phyloP scores from a whole-genome alignment of 2,329 filamentous ascomycete species.

The Aspergillus jensenii region DNA sequence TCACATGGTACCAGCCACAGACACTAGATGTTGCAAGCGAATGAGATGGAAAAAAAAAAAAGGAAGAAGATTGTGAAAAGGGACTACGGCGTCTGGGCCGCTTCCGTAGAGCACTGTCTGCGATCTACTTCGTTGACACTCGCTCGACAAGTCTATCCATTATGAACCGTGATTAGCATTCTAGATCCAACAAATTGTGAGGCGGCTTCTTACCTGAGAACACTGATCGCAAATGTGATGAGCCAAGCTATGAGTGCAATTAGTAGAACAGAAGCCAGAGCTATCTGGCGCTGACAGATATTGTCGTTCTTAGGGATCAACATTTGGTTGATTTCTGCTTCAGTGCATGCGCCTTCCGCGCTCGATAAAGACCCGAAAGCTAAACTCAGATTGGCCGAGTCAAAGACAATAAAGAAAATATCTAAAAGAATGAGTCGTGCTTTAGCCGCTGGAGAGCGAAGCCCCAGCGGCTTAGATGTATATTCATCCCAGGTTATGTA shows the following conservation, averaged over 20 bases:
- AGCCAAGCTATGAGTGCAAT: conserved; percentile 87
- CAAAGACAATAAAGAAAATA: conserved; percentile 95
- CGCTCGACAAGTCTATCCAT: conserved; percentile 39
- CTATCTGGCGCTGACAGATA: conserved; percentile 65
- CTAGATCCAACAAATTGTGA: conserved; percentile 19
- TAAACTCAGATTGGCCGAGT: conserved; percentile 86
- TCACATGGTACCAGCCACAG: conserved; percentile 9
- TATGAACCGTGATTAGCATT: conserved; percentile 17
- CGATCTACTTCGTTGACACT: conserved; percentile 22
- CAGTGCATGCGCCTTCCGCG: conserved; percentile 59
- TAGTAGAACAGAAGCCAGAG: conserved; percentile 74
- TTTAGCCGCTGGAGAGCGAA: conserved; percentile 81
- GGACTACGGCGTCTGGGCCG: not conserved
- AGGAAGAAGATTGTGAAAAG: not conserved
- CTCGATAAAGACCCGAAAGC: conserved; percentile 80
- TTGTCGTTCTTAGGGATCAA: conserved; percentile 38
- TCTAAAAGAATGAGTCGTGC: conserved; percentile 87
- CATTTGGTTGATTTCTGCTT: conserved; percentile 37
- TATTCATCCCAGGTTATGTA: conserved; percentile 98
- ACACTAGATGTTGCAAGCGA: not conserved
- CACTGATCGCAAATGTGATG: conserved; percentile 82
- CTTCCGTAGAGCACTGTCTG: not conserved
- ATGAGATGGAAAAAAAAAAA: not conserved
- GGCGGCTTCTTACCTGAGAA: conserved; percentile 59
- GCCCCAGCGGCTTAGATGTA: conserved; percentile 84